phyloP scores from a whole-genome alignment of 495 filamentous ascomycete genomes.

The Hypoxylon cercidicola region DNA sequence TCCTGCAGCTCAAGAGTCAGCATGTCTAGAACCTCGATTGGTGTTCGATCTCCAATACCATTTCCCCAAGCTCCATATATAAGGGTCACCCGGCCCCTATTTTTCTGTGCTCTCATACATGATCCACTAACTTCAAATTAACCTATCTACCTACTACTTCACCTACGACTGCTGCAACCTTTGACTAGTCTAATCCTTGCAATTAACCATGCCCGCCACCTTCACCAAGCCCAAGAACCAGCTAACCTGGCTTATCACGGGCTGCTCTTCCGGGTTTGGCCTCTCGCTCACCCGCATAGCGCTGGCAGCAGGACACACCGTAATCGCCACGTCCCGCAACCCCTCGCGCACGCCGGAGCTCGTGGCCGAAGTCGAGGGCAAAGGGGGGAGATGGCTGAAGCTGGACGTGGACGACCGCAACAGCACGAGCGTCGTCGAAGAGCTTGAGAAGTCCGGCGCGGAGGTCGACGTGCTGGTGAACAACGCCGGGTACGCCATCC shows the following conservation, averaged over 20 bases:
- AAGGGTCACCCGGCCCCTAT: too few relatives aligned
- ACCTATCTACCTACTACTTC: too few relatives aligned
- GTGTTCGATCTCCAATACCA: too few relatives aligned
- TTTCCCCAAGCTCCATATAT: too few relatives aligned
- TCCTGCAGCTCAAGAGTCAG: too few relatives aligned
- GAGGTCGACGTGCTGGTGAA: slow-evolving; percentile 68
- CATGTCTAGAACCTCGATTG: too few relatives aligned
- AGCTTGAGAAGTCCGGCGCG: slow-evolving; percentile 35
- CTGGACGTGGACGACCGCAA: slow-evolving; percentile 53
- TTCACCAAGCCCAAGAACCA: slow-evolving; percentile 25
- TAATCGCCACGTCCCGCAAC: slow-evolving; percentile 62
- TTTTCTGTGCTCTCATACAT: too few relatives aligned
- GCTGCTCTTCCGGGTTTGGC: slow-evolving; percentile 63
- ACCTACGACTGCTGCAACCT: too few relatives aligned
- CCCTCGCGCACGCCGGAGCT: slow-evolving; percentile 53
- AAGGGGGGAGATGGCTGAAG: slow-evolving; percentile 56
- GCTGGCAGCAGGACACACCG: slow-evolving; percentile 53
- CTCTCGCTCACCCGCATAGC: slow-evolving; percentile 52
- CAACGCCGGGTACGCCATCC: slow-evolving; percentile 64
- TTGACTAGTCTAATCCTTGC: too few relatives aligned
- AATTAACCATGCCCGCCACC: slow-evolving; percentile 13
- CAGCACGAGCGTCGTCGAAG: slow-evolving; percentile 32
- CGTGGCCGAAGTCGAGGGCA: slow-evolving; percentile 53
- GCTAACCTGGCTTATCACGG: slow-evolving; percentile 63
- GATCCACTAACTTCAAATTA: too few relatives aligned